Evolutionary conservation across 192 early-diverging fungal genomes (phyloP).

Genomic region (Entophlyctis helioformis): DNA sequence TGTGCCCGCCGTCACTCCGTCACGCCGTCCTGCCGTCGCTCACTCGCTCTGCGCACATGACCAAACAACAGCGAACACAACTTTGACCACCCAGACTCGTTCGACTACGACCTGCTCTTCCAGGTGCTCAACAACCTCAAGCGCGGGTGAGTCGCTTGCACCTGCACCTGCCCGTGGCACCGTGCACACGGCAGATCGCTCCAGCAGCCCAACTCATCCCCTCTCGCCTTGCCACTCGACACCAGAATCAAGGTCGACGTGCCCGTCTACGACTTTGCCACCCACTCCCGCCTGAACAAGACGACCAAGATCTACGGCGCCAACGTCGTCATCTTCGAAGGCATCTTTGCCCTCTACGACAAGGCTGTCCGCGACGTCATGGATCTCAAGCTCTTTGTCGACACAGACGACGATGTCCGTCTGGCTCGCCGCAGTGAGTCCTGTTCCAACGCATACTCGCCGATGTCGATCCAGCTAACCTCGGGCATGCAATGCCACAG

Average conservation of each 20-base stretch:
- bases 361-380: conserved; percentile 64
- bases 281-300: conserved; percentile 59
- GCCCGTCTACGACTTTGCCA: conserved; percentile 85
- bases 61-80: conserved; percentile 55
- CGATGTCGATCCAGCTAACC: neutral
- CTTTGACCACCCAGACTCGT: conserved; percentile 83
- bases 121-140: conserved; percentile 65
- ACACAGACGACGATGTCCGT: conserved; percentile 88
- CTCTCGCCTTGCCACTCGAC: conserved; percentile 5
- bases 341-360: conserved; percentile 93
- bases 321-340: conserved; percentile 93
- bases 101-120: conserved; percentile 68
- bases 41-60: too few species aligned
- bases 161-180: too few species aligned
- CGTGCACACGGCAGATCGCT: too few species aligned
- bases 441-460: neutral
- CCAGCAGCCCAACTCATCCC: too few species aligned
- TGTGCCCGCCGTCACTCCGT: neutral
- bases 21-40: too few species aligned
- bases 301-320: conserved; percentile 76
- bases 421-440: conserved; percentile 66
- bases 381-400: conserved; percentile 80
- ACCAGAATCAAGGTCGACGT: conserved; percentile 54
- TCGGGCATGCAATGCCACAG: conserved; percentile 16
- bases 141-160: conserved; percentile 42